Evolutionary conservation across 192 early-diverging fungal species (phyloP).

Genomic region (Spizellomyces punctatus): DNA sequence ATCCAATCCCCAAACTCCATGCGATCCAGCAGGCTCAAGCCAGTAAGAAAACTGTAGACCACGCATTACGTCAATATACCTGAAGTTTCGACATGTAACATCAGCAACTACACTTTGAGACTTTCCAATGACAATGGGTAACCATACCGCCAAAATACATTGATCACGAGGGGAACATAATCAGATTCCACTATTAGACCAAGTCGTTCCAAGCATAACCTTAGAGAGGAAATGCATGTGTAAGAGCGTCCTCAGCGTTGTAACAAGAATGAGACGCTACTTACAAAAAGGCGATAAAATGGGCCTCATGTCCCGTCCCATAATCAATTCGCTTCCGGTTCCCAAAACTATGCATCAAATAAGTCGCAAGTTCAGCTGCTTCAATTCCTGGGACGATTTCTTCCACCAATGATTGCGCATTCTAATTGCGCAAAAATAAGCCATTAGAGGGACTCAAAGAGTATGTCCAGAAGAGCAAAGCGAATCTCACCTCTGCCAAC

Average conservation of each 20-base stretch:
- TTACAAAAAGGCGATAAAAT: constrained; percentile 84
- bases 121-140: background rate
- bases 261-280: constrained; percentile 25
- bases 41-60: constrained; percentile 88
- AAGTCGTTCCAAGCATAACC: constrained; percentile 77
- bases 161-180: constrained; percentile 74
- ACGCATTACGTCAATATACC: constrained; percentile 86
- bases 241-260: background rate
- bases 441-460: too few species aligned
- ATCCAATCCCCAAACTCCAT: constrained; percentile 99
- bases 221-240: constrained; percentile 10
- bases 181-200: constrained; percentile 68
- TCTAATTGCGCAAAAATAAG: constrained; percentile 19
- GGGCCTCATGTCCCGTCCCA: constrained; percentile 95
- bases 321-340: constrained; percentile 94
- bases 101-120: background rate
- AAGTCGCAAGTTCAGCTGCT: constrained; percentile 68
- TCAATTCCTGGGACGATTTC: constrained; percentile 34
- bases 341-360: constrained; percentile 85
- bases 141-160: constrained; percentile 36
- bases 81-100: background rate
- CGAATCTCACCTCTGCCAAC: constrained; percentile 58
- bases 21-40: constrained; percentile 96
- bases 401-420: constrained; percentile 8
- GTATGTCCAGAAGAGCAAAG: background rate